Conservation (phyloP, 2,329 filamentous ascomycete genomes). For the Cladophialophora chaetospira region DNA sequence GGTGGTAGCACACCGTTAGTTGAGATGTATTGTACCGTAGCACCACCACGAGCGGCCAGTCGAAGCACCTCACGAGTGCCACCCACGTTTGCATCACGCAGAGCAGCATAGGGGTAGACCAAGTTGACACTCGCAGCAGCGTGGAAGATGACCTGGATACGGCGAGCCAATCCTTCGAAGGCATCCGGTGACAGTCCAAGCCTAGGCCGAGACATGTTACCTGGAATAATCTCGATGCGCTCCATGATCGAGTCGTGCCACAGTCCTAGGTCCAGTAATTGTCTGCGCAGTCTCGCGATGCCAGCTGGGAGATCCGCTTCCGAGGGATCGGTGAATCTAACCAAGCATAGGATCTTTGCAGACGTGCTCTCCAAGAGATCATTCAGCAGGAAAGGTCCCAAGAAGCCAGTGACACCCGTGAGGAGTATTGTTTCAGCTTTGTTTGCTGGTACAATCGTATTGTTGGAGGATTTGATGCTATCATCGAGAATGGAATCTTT, state of each 20-base stretch:
- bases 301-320: constrained; percentile 66
- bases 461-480: constrained; percentile 63
- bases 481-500: constrained; percentile 68
- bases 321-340: constrained; percentile 69
- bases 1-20: constrained; percentile 78
- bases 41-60: constrained; percentile 66
- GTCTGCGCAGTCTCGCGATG: constrained; percentile 72
- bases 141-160: constrained; percentile 74
- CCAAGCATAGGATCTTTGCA: constrained; percentile 70
- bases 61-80: constrained; percentile 76
- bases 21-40: constrained; percentile 76
- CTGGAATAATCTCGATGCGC: constrained; percentile 73
- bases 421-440: constrained; percentile 70
- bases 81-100: constrained; percentile 74
- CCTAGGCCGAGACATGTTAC: constrained; percentile 68
- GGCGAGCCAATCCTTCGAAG: constrained; percentile 65
- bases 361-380: constrained; percentile 68
- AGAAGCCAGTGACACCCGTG: constrained; percentile 74
- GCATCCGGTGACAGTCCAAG: constrained; percentile 67
- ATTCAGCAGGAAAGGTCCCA: constrained; percentile 73
- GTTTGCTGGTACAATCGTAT: constrained; percentile 60
- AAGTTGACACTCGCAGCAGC: constrained; percentile 77
- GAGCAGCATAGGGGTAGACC: constrained; percentile 74
- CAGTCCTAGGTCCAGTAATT: constrained; percentile 74
- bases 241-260: constrained; percentile 79